phyloP scores from a whole-genome alignment of 306 rosid species.

The Sphenostylis stenocarpa region DNA sequence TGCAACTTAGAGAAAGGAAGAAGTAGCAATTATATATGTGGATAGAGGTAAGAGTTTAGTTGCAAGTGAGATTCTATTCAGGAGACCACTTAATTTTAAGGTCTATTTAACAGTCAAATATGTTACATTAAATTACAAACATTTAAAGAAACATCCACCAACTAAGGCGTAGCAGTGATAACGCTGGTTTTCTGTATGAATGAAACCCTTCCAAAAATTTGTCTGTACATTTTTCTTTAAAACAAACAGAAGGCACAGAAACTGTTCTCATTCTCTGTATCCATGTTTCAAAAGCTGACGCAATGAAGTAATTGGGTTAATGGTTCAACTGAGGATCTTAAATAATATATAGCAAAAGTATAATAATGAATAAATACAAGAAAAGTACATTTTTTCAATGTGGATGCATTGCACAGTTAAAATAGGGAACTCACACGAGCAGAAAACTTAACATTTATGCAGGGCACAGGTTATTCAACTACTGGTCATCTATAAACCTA shows the following conservation, averaged over 20 bases:
- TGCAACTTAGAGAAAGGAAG: conserved; percentile 28
- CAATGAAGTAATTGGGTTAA: neutral
- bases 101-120: neutral
- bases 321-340: neutral
- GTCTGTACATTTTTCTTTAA: neutral
- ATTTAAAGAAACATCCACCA: neutral
- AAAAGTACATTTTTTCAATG: neutral
- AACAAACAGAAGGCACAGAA: conserved; percentile 20
- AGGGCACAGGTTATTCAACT: neutral
- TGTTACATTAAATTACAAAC: neutral
- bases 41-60: neutral
- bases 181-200: neutral
- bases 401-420: neutral
- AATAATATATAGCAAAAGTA: neutral
- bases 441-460: neutral
- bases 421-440: too few species aligned
- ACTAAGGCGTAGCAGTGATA: neutral
- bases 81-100: neutral
- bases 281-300: neutral
- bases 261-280: conserved; percentile 21
- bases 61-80: conserved; percentile 2
- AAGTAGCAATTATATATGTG: conserved; percentile 6
- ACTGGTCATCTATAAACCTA: conserved; percentile 24
- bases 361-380: neutral
- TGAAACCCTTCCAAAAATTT: neutral